A percentile compares a stretch with the other conserved stretches of the same genome.
Evolutionary conservation across 768 basidiomycete species (phyloP).

Genomic region (Russula lepida): DNA sequence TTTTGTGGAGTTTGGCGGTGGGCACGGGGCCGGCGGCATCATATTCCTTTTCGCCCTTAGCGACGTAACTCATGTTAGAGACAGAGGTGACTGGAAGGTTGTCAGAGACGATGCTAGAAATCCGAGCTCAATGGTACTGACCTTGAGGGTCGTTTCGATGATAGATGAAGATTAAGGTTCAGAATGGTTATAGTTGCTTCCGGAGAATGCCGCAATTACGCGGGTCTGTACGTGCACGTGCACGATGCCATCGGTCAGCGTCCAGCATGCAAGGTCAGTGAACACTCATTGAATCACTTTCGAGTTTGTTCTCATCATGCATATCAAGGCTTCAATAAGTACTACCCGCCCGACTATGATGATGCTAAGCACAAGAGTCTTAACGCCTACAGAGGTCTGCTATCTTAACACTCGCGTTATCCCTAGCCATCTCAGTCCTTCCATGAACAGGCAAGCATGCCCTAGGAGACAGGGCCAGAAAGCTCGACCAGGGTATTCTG

Average conservation of each 20-base stretch:
- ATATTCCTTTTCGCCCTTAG: constrained; percentile 97
- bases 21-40: constrained; percentile 85
- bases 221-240: not conserved
- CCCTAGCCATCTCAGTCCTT: not conserved
- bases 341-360: constrained; percentile 72
- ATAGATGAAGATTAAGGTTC: constrained; percentile 15
- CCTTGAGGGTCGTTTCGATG: constrained; percentile 7
- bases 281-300: not conserved
- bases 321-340: constrained; percentile 60
- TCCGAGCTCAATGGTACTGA: not conserved
- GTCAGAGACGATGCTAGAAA: not conserved
- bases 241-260: not conserved
- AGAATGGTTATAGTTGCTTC: not conserved
- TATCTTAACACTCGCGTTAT: not conserved
- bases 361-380: constrained; percentile 62
- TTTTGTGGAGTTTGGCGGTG: constrained; percentile 94
- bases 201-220: constrained; percentile 11
- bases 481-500: constrained; percentile 92
- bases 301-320: constrained; percentile 4
- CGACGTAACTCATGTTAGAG: constrained; percentile 91
- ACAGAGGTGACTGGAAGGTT: constrained; percentile 36
- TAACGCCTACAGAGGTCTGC: constrained; percentile 59
- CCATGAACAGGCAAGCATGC: constrained; percentile 76
- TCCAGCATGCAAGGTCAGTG: constrained; percentile 36
- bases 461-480: constrained; percentile 84